phyloP scores from a whole-genome alignment of 768 basidiomycete genomes.

The Lentinula lateritia region DNA sequence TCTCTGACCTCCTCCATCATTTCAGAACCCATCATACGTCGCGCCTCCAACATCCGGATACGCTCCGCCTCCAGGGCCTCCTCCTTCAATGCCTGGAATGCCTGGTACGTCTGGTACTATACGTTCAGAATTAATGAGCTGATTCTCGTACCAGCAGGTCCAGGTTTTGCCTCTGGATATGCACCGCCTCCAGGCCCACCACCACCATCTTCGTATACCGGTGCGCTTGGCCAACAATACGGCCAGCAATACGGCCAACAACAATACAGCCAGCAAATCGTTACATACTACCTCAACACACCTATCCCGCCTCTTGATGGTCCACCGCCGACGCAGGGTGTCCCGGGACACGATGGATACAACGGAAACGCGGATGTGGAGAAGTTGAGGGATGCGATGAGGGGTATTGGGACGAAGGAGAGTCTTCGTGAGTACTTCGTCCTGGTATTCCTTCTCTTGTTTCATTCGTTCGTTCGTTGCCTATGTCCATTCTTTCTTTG shows the following conservation, averaged over 20 bases:
- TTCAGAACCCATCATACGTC: neutral
- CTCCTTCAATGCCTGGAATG: neutral
- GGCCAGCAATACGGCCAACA: neutral
- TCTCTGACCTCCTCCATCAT: neutral
- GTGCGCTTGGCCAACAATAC: neutral
- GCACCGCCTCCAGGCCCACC: constrained; percentile 2
- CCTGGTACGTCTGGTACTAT: no score
- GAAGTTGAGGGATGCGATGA: neutral
- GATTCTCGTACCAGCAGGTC: no score
- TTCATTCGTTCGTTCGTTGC: neutral
- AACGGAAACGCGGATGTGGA: neutral
- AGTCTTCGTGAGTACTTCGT: neutral
- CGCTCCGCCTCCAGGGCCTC: neutral
- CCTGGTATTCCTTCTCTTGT: neutral
- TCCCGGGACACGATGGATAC: neutral
- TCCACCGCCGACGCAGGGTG: neutral
- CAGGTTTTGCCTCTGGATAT: neutral
- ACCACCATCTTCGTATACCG: neutral
- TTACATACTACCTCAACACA: neutral
- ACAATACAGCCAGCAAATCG: neutral
- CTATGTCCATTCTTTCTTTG: neutral
- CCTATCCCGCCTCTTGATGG: neutral
- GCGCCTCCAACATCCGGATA: neutral
- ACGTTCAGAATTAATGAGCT: no score
- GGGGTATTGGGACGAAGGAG: constrained; percentile 3